Evolutionary conservation across 306 rosid genomes (phyloP).

Genomic region (Lablab purpureus): DNA sequence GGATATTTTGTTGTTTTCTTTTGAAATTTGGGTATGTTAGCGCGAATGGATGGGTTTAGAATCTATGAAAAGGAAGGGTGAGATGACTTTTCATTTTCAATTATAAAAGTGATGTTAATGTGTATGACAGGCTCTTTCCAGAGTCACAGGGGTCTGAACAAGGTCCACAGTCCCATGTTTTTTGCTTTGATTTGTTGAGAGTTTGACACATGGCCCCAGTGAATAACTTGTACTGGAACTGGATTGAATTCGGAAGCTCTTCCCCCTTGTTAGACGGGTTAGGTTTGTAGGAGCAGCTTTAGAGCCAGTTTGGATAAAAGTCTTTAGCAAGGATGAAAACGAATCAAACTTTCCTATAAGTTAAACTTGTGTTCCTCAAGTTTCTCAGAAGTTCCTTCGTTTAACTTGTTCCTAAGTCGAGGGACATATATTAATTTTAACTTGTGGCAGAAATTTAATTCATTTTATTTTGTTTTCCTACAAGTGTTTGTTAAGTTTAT

Average conservation of each 20-base stretch:
- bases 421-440: background rate
- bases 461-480: background rate
- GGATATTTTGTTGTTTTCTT: background rate
- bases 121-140: background rate
- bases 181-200: background rate
- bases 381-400: background rate
- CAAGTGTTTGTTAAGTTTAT: background rate
- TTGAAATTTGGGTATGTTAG: background rate
- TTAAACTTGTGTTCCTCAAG: background rate
- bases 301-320: background rate
- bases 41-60: background rate
- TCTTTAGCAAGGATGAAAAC: background rate
- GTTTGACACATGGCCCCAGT: background rate
- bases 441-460: background rate
- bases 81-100: conserved; percentile 14
- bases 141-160: background rate
- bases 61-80: background rate
- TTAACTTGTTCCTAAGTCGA: background rate
- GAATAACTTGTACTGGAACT: background rate
- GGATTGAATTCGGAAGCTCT: background rate
- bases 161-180: background rate
- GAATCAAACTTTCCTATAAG: background rate
- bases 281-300: background rate
- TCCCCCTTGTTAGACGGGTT: background rate
- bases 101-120: background rate